Base-by-base conservation (phyloP, 805 yeast genomes). In the Saturnispora kantuleensis region DNA sequence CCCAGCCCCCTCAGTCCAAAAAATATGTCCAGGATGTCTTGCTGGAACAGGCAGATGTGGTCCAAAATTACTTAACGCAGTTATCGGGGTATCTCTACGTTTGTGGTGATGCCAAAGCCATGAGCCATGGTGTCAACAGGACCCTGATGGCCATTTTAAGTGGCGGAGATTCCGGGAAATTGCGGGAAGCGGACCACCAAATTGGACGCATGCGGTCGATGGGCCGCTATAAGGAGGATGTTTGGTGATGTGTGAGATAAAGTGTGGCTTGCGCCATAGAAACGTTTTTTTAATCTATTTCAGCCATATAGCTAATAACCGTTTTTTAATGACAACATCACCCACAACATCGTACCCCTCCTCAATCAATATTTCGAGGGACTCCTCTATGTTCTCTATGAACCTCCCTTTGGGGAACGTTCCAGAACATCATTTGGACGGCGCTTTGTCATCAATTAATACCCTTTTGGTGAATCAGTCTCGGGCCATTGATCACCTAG, bases 201-300 rank as follows among this genome's bases (percentile, higher is more conserved):
- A 68, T 89, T 47, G 82, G 84, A 66, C 71, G 77, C 48, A 70
- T 83, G 70, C 84, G 83, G 63, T 75, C 83, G 8, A 78, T 81
- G 55, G 90, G 90, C 57, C 76, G 81, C 60, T 90, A 85, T 63
- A 96, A 88, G 66, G 97, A 90, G 66, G 97, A 90, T 70, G 94
- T 90, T 10, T 90, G 98, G 97, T 90, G 69, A 65, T 10, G 28
- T 8, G 13, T 30, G 10, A 5, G 11, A n/a, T 35, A 15, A 13
- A 18, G 15, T 15, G 12, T 18, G 37, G 37, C 15, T 35, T 35
- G 15, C 15, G 18, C 12, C 30, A 18, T 36, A 18, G 29, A 10
- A 10, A 18, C 26, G 18, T 36, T 26, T 36, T 36, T 36, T 36
- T 36, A n/a, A 18, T 10, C 41, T 10, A 12, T 31, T 38, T 31